Base-by-base conservation (phyloP, 495 filamentous ascomycete species). In the Bathelium albidoporum region DNA sequence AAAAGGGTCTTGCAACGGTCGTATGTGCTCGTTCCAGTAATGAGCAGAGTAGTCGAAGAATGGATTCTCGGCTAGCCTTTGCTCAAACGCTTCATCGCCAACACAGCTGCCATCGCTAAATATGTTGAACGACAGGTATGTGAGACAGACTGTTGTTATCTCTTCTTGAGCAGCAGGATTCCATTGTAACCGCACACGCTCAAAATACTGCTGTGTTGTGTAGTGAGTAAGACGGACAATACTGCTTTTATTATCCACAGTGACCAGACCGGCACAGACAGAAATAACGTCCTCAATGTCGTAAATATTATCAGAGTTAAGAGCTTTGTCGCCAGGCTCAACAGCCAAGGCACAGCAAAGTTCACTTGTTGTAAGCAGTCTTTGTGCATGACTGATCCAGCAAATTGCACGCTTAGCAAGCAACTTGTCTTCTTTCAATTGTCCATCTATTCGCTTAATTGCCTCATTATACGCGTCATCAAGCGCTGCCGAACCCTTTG, bases 211-310 rank as follows among this genome's bases (percentile, higher is more conserved):
- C 61, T 83, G 76, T 0, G 81, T 72, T 2, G 83, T 83, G 62
- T 80, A 82, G 69, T 85, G 83, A 10, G 83, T 76, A 12, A 86
- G 71, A 11, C 80, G 78, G 45, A 84, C 70, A 34, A 79, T 73
- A 14, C 66, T 39, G 62, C 75, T 83, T 24, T 76, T 73, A 29
- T 76, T 28, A 55, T 85, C 79, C 2, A 82, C 59, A 2, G 70
- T 80, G 1, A 84, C 75, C 16, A 87, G 69, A 0, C 84, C 83
- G 55, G 75, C 77, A 67, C 82, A 85, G 4, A 79, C 73, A 1
- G 78, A 78, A 3, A 78, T 53, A 18, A 84, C 63, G 22, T 76
- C 64, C 20, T 77, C 72, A 10, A 76, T 59, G 1, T 74, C 60
- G 3, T 73, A 58, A 0, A 83, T 16, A 31, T 76, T 73, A 0